Evolutionary conservation across 257 asterid genomes (phyloP), one percentile per base, ranked within the genome.

Genomic region (Gynochthodes officinalis): DNA sequence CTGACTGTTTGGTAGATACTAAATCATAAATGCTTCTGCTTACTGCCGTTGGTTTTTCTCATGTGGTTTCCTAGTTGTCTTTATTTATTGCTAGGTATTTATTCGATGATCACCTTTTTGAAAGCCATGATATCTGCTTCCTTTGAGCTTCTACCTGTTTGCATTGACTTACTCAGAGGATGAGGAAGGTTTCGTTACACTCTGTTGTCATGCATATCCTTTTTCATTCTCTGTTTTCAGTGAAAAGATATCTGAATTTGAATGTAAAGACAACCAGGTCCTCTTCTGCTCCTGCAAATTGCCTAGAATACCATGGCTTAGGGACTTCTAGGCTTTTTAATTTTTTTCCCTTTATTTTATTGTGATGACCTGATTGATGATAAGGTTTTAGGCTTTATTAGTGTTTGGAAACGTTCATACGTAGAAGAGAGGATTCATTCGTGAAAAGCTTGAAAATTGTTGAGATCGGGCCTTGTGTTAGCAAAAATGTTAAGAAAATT

Each of bases 281-380:
- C 27, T 46, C 43, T 58, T 71, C n/a, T 42, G 49, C 69, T 18
- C 55, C 33, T 58, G 42, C 23, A 39, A 27, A 61, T 42, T 71
- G 58, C 21, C 35, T 43, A 39, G 13, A 39, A 18, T 1, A 1
- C 18, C n/a, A 30, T 16, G 15, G 39, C 32, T 4, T 21, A 1
- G 48, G 28, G 32, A 62, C 15, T 62, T 7, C 48, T 62, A 5
- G 67, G 15, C 48, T 10, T 62, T 8, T 4, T 1, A 52, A 19
- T 18, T 42, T 42, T 42, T 42, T 10, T 15, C 23, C n/a, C n/a
- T n/a, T n/a, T n/a, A n/a, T n/a, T n/a, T n/a, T n/a, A n/a, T n/a
- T n/a, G n/a, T n/a, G n/a, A n/a, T n/a, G n/a, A n/a, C n/a, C n/a
- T n/a, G n/a, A n/a, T n/a, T n/a, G n/a, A n/a, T n/a, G n/a, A n/a